Evolutionary conservation across 106 monocot genomes (phyloP).

Genomic region (Phalaenopsis equestris): DNA sequence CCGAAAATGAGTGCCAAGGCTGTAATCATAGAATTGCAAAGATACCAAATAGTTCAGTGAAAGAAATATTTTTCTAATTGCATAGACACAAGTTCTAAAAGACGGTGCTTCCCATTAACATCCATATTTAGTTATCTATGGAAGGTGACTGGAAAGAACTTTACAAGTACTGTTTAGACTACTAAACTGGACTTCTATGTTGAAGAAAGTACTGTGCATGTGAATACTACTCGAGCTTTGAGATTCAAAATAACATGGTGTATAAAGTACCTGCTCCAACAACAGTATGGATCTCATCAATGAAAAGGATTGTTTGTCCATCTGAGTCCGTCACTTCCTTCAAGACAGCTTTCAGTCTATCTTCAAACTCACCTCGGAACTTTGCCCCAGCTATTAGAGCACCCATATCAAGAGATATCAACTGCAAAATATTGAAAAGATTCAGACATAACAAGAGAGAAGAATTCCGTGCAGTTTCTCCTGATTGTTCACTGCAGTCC

Average conservation of each 20-base stretch:
- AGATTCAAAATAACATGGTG: background rate
- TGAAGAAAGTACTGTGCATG: background rate
- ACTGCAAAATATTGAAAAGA: slow-evolving; percentile 26
- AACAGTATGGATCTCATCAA: slow-evolving; percentile 99
- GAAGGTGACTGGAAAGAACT: background rate
- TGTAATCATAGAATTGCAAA: background rate
- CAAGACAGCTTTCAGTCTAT: slow-evolving; percentile 92
- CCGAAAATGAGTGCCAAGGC: background rate
- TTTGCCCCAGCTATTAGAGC: slow-evolving; percentile 96
- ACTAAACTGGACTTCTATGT: background rate
- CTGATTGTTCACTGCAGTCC: no score
- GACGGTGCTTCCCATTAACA: background rate
- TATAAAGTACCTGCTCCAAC: slow-evolving; percentile 87
- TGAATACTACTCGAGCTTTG: background rate
- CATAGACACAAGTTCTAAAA: no score
- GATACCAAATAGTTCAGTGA: background rate
- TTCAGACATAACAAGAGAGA: background rate
- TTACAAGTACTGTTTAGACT: background rate
- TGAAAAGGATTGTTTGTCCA: slow-evolving; percentile 88
- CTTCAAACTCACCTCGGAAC: slow-evolving; percentile 91
- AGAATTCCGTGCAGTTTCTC: background rate
- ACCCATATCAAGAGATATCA: slow-evolving; percentile 98
- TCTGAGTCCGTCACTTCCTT: slow-evolving; percentile 96
- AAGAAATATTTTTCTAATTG: background rate
- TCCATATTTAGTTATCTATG: background rate